Percentiles rank a stretch among this genome's conserved stretches.
Conservation (phyloP, 176 grass and related monocot species). For the Avena eriantha region DNA sequence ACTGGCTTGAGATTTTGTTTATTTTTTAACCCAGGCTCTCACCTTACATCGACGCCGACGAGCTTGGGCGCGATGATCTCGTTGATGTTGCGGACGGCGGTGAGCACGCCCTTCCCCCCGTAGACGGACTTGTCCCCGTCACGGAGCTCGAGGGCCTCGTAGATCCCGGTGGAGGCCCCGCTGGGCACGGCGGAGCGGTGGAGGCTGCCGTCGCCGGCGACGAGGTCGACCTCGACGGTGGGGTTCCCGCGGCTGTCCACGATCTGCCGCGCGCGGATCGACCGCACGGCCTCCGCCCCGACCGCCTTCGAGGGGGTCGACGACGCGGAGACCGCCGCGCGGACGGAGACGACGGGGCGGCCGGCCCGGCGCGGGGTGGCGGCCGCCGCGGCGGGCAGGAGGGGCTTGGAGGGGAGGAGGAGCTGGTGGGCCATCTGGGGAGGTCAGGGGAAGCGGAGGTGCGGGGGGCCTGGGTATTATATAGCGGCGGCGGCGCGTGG, state of each 20-base stretch:
- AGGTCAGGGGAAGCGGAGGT: neutral
- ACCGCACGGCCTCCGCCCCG: conserved; percentile 55
- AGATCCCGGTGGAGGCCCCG: conserved; percentile 94
- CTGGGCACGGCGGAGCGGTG: conserved; percentile 93
- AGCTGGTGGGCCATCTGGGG: conserved; percentile 43
- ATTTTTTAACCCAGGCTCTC: neutral
- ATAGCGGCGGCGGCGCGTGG: conserved; percentile 38
- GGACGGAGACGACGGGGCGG: conserved; percentile 42
- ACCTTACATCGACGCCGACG: conserved; percentile 88
- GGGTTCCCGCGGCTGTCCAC: conserved; percentile 95
- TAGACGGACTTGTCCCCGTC: conserved; percentile 86
- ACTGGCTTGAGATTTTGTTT: neutral
- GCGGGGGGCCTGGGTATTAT: neutral
- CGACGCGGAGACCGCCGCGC: conserved; percentile 52
- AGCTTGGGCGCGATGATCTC: conserved; percentile 84
- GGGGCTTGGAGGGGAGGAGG: conserved; percentile 57
- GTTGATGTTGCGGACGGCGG: conserved; percentile 89
- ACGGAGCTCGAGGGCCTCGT: conserved; percentile 92
- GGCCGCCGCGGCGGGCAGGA: conserved; percentile 29
- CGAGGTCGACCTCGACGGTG: conserved; percentile 95
- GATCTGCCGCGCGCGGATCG: conserved; percentile 95
- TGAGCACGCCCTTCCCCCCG: conserved; percentile 92
- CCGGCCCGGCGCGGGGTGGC: neutral
- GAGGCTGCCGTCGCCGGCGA: conserved; percentile 62
- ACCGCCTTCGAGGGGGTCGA: conserved; percentile 17